Base-by-base conservation (phyloP, 345 rosid genomes). In the Crucihimalaya himalaica region DNA sequence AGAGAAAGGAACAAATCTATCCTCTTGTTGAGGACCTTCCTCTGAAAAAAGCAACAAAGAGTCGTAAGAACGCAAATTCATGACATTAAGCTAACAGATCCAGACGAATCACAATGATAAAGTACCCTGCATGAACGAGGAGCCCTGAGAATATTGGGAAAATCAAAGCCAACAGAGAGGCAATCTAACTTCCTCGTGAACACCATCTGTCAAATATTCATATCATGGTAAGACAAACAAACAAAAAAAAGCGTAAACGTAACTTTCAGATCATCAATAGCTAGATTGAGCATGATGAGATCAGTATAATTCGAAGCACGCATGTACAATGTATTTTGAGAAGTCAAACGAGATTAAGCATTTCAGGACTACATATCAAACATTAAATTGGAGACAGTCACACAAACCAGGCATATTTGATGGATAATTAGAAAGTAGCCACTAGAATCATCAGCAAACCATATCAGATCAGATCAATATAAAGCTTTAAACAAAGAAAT, bases 51-150 rank as follows among this genome's bases (percentile, higher is more conserved):
- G n/a, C 15, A 39, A 39, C 43, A 15, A 40, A 13, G 5, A 13
- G n/a, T 40, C 45, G 1, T 40, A 5, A 40, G 45, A 40, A 40
- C 5, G 43, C 14, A n/a, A 39, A 1, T 4, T 71, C 61, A 54
- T 40, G 63, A 56, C 10, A 37, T 5, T 66, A 8, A 58, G 25
- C 20, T 63, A 65, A 52, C 39, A 25, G 15, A 71, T 71, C 54
- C 12, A 65, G 50, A 48, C 16, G 66, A 28, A 34, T 35, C 29
- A 43, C 13, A 40, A 39, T 31, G 57, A 58, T 23, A 53, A 39
- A 70, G 73, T 81, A 95, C 99, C 85, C 97, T 86, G 53, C 83
- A 78, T 3, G 99, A 92, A 80, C 99, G 92, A 52, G 97, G 98
- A 79, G 82, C 96, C 62, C 82, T 86, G 21, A 97, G 99, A 66